Base-by-base conservation (phyloP, 2,329 filamentous ascomycete species). In the Fusarium nurragi region DNA sequence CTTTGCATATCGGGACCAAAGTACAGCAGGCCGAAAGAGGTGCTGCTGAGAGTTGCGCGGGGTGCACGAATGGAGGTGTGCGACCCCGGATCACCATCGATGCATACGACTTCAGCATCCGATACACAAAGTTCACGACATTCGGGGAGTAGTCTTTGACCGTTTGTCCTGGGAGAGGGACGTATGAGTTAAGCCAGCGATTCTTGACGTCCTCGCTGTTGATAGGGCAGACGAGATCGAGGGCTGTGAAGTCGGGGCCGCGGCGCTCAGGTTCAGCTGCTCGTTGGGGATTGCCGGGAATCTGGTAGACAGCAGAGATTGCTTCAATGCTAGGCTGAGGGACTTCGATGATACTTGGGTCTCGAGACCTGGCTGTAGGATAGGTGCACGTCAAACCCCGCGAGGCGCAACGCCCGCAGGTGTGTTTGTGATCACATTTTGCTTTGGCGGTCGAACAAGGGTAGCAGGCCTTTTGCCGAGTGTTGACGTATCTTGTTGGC, bases 111-210 rank as follows among this genome's bases (percentile, higher is more conserved):
- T 79, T 80, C 12, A 84, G 73, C 5, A 81, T 73, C 5, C 76
- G 72, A 40, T 73, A 76, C 10, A 82, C 77, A 32, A 83, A 82
- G 0, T 69, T 60, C 0, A 72, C 75, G 5, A 82, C 74, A 10
- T 60, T 70, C 0, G 74, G 49, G 0, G 78, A 75, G 52, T 83
- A 84, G 0, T 73, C 50, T 55, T 84, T 84, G 28, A 74, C 53
- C 5, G 64, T 74, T 45, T 84, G 81, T 4, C 77, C 79, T 0
- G 80, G 77, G 0, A 79, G 55, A 1, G 82, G 81, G 6, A 84
- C 77, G 32, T 79, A 83, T 3, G 77, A 70, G 28, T 82, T 78
- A 23, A 84, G 69, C 82, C 82, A 85, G 12, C 82, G 81, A 37
- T 80, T 82, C 13, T 75, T 77, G 45, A 84, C 83, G 16, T 78